Conservation (phyloP, 345 rosid genomes). For the Brassica incana region DNA sequence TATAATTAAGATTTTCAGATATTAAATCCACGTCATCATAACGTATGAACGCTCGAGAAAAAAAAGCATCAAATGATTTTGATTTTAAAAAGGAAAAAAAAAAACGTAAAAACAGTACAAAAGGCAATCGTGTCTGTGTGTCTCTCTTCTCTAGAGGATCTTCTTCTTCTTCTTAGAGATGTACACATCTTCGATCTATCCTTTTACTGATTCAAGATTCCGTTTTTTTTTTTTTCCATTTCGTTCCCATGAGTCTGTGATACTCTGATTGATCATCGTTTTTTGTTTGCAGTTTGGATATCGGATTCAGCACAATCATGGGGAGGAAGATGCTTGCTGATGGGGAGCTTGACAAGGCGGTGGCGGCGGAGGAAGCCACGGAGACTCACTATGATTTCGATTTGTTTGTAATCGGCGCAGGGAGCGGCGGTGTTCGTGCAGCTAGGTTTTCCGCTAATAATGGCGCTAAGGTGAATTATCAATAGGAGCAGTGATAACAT, state of each 20-base stretch:
- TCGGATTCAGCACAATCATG: constrained; percentile 46
- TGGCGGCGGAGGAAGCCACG: constrained; percentile 30
- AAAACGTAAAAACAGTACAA: neutral
- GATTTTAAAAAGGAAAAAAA: neutral
- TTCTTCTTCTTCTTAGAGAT: neutral
- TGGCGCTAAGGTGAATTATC: constrained; percentile 76
- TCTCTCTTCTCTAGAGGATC: neutral
- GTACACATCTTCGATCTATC: neutral
- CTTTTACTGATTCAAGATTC: constrained; percentile 10
- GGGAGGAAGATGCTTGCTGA: constrained; percentile 87
- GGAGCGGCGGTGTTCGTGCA: constrained; percentile 99
- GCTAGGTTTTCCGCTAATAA: constrained; percentile 82
- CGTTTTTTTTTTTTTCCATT: neutral
- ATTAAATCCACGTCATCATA: constrained; percentile 11
- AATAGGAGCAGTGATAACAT: neutral
- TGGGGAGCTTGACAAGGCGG: constrained; percentile 53
- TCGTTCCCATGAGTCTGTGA: neutral
- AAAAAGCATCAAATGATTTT: neutral
- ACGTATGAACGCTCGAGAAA: constrained; percentile 7
- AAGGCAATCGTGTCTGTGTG: neutral
- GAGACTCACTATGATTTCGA: constrained; percentile 68
- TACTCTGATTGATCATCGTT: neutral
- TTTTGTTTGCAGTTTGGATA: constrained; percentile 19
- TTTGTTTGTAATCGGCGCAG: constrained; percentile 93
- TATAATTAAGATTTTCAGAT: neutral